Conservation (phyloP, 2,329 filamentous ascomycete genomes). For the Hypocreales sp. region DNA sequence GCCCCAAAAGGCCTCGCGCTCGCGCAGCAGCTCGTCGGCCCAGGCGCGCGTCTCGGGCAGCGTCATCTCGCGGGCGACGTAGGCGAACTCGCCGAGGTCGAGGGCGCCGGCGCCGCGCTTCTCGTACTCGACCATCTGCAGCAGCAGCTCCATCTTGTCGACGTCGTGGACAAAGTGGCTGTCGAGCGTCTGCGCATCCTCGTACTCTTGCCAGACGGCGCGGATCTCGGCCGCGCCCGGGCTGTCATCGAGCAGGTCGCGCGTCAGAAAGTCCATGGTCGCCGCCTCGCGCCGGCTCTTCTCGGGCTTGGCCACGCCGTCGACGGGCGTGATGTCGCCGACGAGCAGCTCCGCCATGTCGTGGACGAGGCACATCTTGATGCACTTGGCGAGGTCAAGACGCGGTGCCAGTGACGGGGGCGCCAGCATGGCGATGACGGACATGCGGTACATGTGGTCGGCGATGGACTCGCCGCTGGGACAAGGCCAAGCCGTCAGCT, state of each 20-base stretch:
- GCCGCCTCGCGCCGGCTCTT: conserved; percentile 76
- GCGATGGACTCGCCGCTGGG: conserved; percentile 72
- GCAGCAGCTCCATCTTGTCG: conserved; percentile 87
- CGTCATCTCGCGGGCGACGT: conserved; percentile 58
- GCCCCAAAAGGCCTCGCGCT: conserved; percentile 62
- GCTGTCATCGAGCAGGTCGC: conserved; percentile 56
- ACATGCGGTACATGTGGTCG: conserved; percentile 99
- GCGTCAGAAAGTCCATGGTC: conserved; percentile 84
- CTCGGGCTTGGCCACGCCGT: conserved; percentile 70
- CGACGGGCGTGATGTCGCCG: conserved; percentile 90
- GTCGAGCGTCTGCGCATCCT: conserved; percentile 71
- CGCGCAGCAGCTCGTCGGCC: conserved; percentile 60
- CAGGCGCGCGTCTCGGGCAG: conserved; percentile 68
- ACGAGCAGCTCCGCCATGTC: conserved; percentile 96
- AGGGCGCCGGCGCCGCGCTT: conserved; percentile 45
- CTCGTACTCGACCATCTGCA: conserved; percentile 98
- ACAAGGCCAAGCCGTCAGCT: conserved; percentile 1
- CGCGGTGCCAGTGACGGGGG: conserved; percentile 55
- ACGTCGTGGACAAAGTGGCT: conserved; percentile 88
- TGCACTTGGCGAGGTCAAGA: conserved; percentile 70
- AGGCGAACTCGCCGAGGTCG: conserved; percentile 76
- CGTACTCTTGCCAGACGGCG: conserved; percentile 87
- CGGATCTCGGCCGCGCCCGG: conserved; percentile 61
- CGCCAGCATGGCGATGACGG: conserved; percentile 84
- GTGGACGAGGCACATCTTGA: conserved; percentile 89